Evolutionary conservation across 371 early-diverging fungal genomes (phyloP), one percentile per base, ranked within the genome.

Genomic region (Phascolomyces articulosus): DNA sequence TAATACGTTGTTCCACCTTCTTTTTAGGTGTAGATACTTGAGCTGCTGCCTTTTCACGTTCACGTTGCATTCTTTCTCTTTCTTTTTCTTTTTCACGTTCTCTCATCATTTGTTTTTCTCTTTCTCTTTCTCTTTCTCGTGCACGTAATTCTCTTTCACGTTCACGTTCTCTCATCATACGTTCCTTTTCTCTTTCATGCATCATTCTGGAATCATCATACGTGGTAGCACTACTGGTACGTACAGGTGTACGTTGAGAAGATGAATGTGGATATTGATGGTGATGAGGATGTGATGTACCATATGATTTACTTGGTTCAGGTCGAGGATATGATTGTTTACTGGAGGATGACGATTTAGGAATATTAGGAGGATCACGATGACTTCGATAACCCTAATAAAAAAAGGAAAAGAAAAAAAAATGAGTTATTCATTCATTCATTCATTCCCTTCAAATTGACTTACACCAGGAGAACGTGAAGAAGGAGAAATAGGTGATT

Each of bases 1-100:
- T 93, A 67, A 95, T 85, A 61, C 93, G 82, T 58, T 85, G 87
- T 62, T 89, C 89, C 0, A 80, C 82, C 69, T 83, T 86, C 74
- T 90, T 89, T 59, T 76, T 74, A 3, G 68, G 69, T 18, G 75
- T 64, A 11, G 77, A 26, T 41, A 73, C 67, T 62, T 75, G 73
- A 13, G 73, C 69, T 62, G 59, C 61, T 9, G 66, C 60, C 62
- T 62, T 67, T 49, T 76, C 70, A n/a, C 77, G 68, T 44, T 73
- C 74, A 10, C 69, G 69, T 8, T 51, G 38, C 27, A 64, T 54
- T 18, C 28, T 20, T 40, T 65, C 62, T 16, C 57, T 61, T 53
- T 63, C 63, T 11, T 55, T 55, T 56, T 64, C 57, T 63, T 71
- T 54, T 29, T 55, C 47, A 16, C 67, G 53, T 40, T 73, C 71